Conservation (phyloP, 257 asterid genomes). For the Fraxinus quadrangulata region DNA sequence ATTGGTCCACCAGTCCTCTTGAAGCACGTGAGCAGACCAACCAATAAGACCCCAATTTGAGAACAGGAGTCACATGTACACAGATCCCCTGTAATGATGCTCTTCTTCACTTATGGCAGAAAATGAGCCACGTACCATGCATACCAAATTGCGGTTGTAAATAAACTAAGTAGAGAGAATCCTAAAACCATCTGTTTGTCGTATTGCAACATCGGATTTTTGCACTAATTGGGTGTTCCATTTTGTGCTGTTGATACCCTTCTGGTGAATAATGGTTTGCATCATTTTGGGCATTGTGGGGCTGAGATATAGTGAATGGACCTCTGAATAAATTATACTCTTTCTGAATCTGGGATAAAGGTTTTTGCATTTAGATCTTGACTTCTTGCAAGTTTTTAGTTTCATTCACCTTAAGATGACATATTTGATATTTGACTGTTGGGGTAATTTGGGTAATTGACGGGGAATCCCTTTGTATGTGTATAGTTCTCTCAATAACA, state of each 20-base stretch:
- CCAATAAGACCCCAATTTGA: background rate
- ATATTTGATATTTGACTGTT: too few species aligned
- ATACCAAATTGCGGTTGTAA: slow-evolving; percentile 1
- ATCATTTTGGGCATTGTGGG: background rate
- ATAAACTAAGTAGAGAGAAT: background rate
- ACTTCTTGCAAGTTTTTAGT: too few species aligned
- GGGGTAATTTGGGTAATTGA: too few species aligned
- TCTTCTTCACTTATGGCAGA: background rate
- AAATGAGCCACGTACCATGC: background rate
- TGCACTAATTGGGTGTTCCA: background rate
- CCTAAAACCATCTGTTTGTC: background rate
- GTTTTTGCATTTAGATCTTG: too few species aligned
- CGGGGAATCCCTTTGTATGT: too few species aligned
- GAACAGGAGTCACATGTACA: slow-evolving; percentile 2
- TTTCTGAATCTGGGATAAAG: background rate
- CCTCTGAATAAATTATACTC: background rate
- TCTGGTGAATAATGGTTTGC: background rate
- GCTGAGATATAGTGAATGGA: background rate
- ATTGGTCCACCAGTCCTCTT: background rate
- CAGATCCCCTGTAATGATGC: background rate
- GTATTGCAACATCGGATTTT: background rate
- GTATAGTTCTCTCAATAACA: too few species aligned
- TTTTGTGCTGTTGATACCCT: background rate
- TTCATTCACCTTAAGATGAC: too few species aligned
- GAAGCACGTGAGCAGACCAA: background rate